Percentiles rank a stretch among this genome's conserved stretches.
phyloP scores from a whole-genome alignment of 305 asterid genomes.

The Ajuga reptans region DNA sequence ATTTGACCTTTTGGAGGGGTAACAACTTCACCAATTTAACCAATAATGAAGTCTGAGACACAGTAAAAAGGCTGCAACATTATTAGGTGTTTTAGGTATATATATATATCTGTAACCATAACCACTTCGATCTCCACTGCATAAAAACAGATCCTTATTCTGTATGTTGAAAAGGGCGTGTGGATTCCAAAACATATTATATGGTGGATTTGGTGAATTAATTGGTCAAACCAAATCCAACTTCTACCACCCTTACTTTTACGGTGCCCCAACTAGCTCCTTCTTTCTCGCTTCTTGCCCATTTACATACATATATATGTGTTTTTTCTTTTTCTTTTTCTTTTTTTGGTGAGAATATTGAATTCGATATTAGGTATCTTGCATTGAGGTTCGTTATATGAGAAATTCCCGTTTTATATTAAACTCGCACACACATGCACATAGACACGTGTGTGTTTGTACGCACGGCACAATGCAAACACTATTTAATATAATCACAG shows the following conservation, averaged over 20 bases:
- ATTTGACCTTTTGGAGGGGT: background rate
- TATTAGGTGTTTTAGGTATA: background rate
- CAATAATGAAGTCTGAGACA: slow-evolving; percentile 19
- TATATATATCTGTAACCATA: background rate
- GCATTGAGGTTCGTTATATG: no score
- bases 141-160: slow-evolving; percentile 19
- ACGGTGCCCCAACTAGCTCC: background rate
- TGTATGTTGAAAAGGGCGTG: slow-evolving; percentile 5
- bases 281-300: background rate
- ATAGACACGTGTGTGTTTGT: no score
- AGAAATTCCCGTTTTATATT: no score
- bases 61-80: slow-evolving; percentile 14
- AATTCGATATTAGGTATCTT: no score
- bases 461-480: no score
- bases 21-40: slow-evolving; percentile 31
- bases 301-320: no score
- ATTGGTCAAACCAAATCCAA: slow-evolving; percentile 44
- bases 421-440: no score
- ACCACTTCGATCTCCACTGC: slow-evolving; percentile 21
- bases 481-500: no score
- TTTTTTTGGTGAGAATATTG: no score
- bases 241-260: slow-evolving; percentile 10
- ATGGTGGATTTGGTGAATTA: slow-evolving; percentile 45
- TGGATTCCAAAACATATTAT: slow-evolving; percentile 13
- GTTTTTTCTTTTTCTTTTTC: no score